These are phyloP conservation scores for Neoconidiobolus thromboides DNA, from an alignment of 371 early-diverging fungal species.

Conservation along the genomic window DNA sequence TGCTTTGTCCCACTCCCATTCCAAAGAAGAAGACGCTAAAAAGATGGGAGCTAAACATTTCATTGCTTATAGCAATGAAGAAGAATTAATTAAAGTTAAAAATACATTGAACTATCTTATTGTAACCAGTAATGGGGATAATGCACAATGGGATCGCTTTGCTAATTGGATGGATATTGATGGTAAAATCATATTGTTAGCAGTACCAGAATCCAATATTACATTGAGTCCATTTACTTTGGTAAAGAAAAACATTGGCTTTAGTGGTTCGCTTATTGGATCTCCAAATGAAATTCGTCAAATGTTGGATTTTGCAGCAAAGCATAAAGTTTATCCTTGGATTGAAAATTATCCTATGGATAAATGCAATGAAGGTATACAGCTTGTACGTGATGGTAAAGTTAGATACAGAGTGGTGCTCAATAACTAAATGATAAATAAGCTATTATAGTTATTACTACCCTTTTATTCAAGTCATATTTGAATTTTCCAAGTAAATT, in stretches of 20 bases:
- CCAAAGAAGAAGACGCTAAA: slow-evolving; percentile 41
- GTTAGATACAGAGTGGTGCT: slow-evolving; percentile 1
- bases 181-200: slow-evolving; percentile 39
- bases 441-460: no score
- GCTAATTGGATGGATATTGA: slow-evolving; percentile 25
- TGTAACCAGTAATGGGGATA: slow-evolving; percentile 22
- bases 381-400: slow-evolving; percentile 1
- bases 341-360: slow-evolving; percentile 36
- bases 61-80: slow-evolving; percentile 17
- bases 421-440: not conserved
- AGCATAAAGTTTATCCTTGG: slow-evolving; percentile 41
- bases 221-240: slow-evolving; percentile 21
- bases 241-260: slow-evolving; percentile 19
- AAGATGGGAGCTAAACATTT: slow-evolving; percentile 44
- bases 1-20: slow-evolving; percentile 31
- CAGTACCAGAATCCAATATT: slow-evolving; percentile 37
- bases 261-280: slow-evolving; percentile 56
- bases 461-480: no score
- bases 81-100: slow-evolving; percentile 10
- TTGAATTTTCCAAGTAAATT: no score
- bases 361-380: slow-evolving; percentile 26
- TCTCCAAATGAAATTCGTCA: slow-evolving; percentile 26
- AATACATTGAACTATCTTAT: slow-evolving; percentile 25
- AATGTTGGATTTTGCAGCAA: slow-evolving; percentile 48
- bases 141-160: slow-evolving; percentile 28